Evolutionary conservation across 805 yeast genomes (phyloP), one percentile per base, ranked within the genome.

Genomic region (Candida mattraensis): DNA sequence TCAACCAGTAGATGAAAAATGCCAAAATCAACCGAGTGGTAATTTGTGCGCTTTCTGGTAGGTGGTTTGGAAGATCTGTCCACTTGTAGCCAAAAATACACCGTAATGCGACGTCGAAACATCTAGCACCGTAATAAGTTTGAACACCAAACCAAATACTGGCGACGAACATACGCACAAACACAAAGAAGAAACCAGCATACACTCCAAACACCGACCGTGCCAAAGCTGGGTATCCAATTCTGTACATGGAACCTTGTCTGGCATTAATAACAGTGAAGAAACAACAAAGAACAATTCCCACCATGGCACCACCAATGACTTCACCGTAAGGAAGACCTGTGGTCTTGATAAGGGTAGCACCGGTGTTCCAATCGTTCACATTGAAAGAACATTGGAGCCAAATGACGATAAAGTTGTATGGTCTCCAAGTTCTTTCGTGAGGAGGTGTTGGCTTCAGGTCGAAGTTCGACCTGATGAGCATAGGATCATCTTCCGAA

Each of bases 61-160:
- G 30, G 15, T 35, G 34, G 18, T 51, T 51, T 9, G 40, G 29
- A 9, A 50, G 28, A 23, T 46, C 28, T 4, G n/a, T n/a, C 54
- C 54, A 50, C 28, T 29, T 44, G 30, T 44, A 25, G 18, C 52
- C 50, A 37, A 50, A 50, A 18, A 47, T 34, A 24, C 52, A 47
- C 14, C 50, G 42, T 14, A 56, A 30, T 13, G 59, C 39, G 26
- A 58, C 62, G 30, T 60, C 59, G 24, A 62, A 49, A 24, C 64
- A 63, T 38, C 60, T 56, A 8, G 68, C 64, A 30, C 64, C 64
- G 31, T 56, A 57, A 48, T 58, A 57, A 6, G 67, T 57, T 40
- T 61, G 60, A 29, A 61, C 64, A 13, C 69, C 69, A 47, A 60
- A 66, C 64, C 69, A 61, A 24, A 66, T 58, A 21, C 58, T 54